Percentiles rank a stretch among this genome's conserved stretches.
phyloP scores from a whole-genome alignment of 164 flowering plant genomes.

The Piper betle region DNA sequence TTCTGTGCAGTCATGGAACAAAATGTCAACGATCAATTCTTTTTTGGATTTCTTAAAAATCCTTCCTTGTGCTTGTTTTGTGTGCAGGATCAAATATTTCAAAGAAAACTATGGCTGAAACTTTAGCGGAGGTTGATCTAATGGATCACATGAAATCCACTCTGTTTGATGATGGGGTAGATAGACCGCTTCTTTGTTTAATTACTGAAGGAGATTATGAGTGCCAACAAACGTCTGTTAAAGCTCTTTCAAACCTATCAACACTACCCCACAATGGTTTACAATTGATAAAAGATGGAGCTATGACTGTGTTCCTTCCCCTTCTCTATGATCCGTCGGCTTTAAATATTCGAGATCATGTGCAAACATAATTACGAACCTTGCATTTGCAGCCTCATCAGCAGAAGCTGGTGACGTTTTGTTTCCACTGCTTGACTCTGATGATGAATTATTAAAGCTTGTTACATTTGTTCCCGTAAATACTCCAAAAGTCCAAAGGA shows the following conservation, averaged over 20 bases:
- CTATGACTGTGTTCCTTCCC: conserved; percentile 28
- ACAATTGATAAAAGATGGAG: conserved; percentile 49
- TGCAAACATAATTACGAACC: conserved; percentile 49
- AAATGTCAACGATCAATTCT: not conserved
- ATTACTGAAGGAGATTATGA: conserved; percentile 25
- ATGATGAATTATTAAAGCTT: conserved; percentile 40
- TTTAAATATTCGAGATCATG: conserved; percentile 28
- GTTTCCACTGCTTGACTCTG: conserved; percentile 40
- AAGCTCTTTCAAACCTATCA: conserved; percentile 48
- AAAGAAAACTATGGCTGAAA: conserved; percentile 35
- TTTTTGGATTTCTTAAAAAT: not conserved
- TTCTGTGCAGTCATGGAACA: not conserved
- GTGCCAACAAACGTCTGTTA: conserved; percentile 28
- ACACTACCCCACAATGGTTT: conserved; percentile 40
- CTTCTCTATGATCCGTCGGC: conserved; percentile 35
- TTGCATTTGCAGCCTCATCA: conserved; percentile 33
- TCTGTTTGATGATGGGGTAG: conserved; percentile 41
- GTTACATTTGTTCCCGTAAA: conserved; percentile 33
- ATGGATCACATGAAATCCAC: conserved; percentile 44
- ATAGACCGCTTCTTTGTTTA: conserved; percentile 37
- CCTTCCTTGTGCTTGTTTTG: not conserved
- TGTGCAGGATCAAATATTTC: conserved; percentile 43
- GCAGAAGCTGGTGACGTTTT: conserved; percentile 18
- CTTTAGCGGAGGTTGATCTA: conserved; percentile 61
- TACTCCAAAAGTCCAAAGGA: conserved; percentile 35